Evolutionary conservation across 2,329 filamentous ascomycete genomes (phyloP), one percentile per base, ranked within the genome.

Genomic region (Phymatotrichopsis omnivora): DNA sequence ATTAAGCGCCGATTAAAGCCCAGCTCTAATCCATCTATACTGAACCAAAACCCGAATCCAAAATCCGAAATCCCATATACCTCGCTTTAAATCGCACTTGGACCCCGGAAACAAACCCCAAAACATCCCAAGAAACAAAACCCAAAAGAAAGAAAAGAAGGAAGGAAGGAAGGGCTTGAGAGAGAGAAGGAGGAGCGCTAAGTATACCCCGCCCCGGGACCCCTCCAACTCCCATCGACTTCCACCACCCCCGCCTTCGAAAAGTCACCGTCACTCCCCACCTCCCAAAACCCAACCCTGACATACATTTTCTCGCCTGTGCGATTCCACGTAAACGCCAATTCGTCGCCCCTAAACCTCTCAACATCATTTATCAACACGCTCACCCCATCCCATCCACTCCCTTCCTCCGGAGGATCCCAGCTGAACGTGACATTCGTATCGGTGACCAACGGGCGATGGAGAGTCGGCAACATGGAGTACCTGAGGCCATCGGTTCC

Each of bases 341-440:
- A 47, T 16, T 27, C 28, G 14, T 31, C 16, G 5, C 49, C 31
- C 14, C 49, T 32, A n/a, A 46, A 86, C 16, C 83, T 69, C 63
- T 93, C 85, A 1, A 93, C 85, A 56, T 93, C 85, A 58, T 93
- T 91, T 53, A 93, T 82, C 0, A 93, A 67, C 12, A 91, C 72
- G 59, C 80, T 85, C 48, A 93, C 72, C 10, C 84, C 85, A 57
- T 89, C 81, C 55, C 78, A 85, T 17, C 70, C 65, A 7, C 68
- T 64, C 54, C 66, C 64, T 2, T 66, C 53, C 25, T 52, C 65
- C 17, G 68, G 68, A 27, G 61, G 49, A 2, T 64, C 63, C 75
- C 73, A 78, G 1, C 74, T 73, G 52, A 87, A 84, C 8, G 72
- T 80, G 41, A 82, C 82, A 40, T 74, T 67, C 3, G 66, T 63